phyloP scores from a whole-genome alignment of 257 asterid genomes.

The Nemophila menziesii region DNA sequence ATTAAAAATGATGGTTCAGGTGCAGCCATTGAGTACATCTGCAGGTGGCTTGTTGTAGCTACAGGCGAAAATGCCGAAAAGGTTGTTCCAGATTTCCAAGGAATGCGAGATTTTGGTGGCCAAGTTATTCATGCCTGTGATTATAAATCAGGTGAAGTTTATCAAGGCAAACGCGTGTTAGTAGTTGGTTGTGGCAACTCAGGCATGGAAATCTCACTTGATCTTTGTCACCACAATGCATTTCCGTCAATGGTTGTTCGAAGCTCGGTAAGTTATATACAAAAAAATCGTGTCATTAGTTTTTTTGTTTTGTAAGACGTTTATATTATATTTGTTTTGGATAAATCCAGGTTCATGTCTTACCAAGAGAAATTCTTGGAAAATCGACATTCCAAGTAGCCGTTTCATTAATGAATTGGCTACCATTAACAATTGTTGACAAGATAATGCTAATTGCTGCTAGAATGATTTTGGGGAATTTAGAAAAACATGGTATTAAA shows the following conservation, averaged over 20 bases:
- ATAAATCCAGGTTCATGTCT: constrained; percentile 55
- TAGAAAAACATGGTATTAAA: constrained; percentile 55
- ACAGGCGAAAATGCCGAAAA: constrained; percentile 87
- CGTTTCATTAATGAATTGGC: constrained; percentile 48
- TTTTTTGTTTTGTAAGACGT: neutral
- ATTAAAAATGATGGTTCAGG: constrained; percentile 11
- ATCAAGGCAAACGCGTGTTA: constrained; percentile 43
- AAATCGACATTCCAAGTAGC: constrained; percentile 62
- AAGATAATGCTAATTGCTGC: constrained; percentile 42
- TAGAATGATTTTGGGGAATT: constrained; percentile 51
- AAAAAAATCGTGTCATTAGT: neutral
- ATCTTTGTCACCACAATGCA: constrained; percentile 65
- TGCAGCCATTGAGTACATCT: constrained; percentile 41
- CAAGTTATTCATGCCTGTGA: constrained; percentile 67
- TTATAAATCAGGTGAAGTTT: constrained; percentile 60
- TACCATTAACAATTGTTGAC: constrained; percentile 68
- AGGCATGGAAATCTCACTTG: constrained; percentile 89
- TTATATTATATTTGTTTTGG: neutral
- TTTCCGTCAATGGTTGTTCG: constrained; percentile 71
- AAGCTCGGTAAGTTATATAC: constrained; percentile 43
- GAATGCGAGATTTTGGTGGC: constrained; percentile 43
- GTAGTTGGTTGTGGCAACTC: constrained; percentile 96
- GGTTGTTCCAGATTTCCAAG: constrained; percentile 58
- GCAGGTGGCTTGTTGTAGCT: constrained; percentile 89
- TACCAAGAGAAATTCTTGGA: constrained; percentile 77